phyloP scores from a whole-genome alignment of 108 stramenopile genomes.

The Nitzschia inconspicua region DNA sequence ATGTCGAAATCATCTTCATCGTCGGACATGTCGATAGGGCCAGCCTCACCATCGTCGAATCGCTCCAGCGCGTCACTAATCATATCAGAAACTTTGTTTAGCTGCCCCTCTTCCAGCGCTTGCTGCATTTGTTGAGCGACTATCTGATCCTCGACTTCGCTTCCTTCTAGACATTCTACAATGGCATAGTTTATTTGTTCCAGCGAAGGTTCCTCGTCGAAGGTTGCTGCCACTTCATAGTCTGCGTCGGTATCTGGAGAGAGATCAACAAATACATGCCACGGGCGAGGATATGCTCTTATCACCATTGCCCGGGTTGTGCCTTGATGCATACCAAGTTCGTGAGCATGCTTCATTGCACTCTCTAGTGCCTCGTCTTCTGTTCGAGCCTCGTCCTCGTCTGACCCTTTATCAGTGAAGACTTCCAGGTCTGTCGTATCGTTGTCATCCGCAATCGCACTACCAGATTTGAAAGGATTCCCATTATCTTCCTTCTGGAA shows the following conservation, averaged over 20 bases:
- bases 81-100: slow-evolving; percentile 79
- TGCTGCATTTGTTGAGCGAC: slow-evolving; percentile 90
- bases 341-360: slow-evolving; percentile 78
- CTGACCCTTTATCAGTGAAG: slow-evolving; percentile 2
- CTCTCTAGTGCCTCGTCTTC: slow-evolving; percentile 67
- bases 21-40: slow-evolving; percentile 24
- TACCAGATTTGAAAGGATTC: slow-evolving; percentile 8
- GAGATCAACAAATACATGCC: slow-evolving; percentile 89
- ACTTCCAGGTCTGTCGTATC: slow-evolving; percentile 12
- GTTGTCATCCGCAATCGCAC: slow-evolving; percentile 1
- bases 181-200: slow-evolving; percentile 84
- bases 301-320: slow-evolving; percentile 88
- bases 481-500: slow-evolving; percentile 18
- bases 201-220: slow-evolving; percentile 71
- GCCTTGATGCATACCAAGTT: slow-evolving; percentile 72
- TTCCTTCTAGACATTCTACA: slow-evolving; percentile 86
- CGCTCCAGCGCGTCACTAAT: slow-evolving; percentile 28
- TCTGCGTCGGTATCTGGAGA: slow-evolving; percentile 83
- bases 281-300: slow-evolving; percentile 85
- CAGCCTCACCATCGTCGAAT: slow-evolving; percentile 35
- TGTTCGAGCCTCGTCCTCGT: slow-evolving; percentile 11
- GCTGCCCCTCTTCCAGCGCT: slow-evolving; percentile 82
- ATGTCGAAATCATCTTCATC: slow-evolving; percentile 44
- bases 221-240: slow-evolving; percentile 89
- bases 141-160: slow-evolving; percentile 83